Conservation (phyloP, 257 asterid genomes). For the Solanum pimpinellifolium region DNA sequence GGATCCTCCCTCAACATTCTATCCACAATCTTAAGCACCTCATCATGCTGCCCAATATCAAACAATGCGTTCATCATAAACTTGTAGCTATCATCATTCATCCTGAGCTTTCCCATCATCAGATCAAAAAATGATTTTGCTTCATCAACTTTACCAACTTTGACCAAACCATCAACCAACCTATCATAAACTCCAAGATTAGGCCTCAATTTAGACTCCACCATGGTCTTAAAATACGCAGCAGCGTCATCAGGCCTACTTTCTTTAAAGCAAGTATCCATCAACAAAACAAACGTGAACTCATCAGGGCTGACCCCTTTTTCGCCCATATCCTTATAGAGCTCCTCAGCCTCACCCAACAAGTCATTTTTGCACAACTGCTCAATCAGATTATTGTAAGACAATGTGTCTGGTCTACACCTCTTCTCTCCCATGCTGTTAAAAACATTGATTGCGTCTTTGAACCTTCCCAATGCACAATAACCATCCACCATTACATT, state of each 20-base stretch:
- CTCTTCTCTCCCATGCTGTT: constrained; percentile 71
- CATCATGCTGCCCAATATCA: constrained; percentile 56
- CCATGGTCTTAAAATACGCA: constrained; percentile 61
- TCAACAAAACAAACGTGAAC: constrained; percentile 59
- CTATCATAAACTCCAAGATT: constrained; percentile 59
- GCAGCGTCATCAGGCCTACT: constrained; percentile 75
- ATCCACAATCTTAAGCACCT: constrained; percentile 61
- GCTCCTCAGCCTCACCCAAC: constrained; percentile 66
- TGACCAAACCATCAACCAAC: constrained; percentile 66
- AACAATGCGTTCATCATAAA: constrained; percentile 63
- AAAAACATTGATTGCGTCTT: constrained; percentile 60
- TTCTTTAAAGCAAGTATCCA: constrained; percentile 81
- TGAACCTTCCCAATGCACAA: constrained; percentile 53
- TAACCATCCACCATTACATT: constrained; percentile 78
- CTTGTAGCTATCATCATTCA: constrained; percentile 69
- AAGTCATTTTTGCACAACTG: constrained; percentile 60
- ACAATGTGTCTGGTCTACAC: constrained; percentile 67
- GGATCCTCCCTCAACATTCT: constrained; percentile 73
- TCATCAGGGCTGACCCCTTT: constrained; percentile 70
- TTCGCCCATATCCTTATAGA: constrained; percentile 60
- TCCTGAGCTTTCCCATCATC: constrained; percentile 78
- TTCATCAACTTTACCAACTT: constrained; percentile 67
- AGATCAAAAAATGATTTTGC: constrained; percentile 73
- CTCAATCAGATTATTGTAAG: constrained; percentile 70
- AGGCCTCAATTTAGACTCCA: constrained; percentile 81